These are phyloP conservation scores for Alternaria solani DNA, from an alignment of 2,329 filamentous ascomycete species.

Conservation along the genomic window DNA sequence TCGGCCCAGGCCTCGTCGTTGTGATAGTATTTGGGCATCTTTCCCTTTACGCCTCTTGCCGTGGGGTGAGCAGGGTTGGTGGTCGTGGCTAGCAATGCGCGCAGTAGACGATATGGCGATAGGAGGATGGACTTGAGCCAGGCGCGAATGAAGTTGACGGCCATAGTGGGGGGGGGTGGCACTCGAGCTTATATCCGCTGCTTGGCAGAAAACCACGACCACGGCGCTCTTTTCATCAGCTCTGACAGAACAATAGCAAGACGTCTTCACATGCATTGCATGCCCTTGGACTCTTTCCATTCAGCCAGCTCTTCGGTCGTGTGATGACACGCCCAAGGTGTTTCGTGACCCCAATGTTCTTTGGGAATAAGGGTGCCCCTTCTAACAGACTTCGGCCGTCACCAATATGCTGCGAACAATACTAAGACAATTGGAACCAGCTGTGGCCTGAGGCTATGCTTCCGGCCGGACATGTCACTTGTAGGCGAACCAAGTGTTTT, in stretches of 20 bases:
- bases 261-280: not conserved
- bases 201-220: constrained; percentile 21
- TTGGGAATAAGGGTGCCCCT: constrained; percentile 1
- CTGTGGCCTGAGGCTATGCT: not conserved
- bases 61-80: not conserved
- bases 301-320: not conserved
- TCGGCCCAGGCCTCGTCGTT: constrained; percentile 83
- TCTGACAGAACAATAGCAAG: constrained; percentile 29
- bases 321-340: not conserved
- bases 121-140: constrained; percentile 22
- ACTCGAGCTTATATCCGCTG: constrained; percentile 15
- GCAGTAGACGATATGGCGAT: constrained; percentile 22
- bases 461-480: not conserved
- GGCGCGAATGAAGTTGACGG: constrained; percentile 25
- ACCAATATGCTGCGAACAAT: constrained; percentile 10
- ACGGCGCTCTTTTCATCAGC: constrained; percentile 17
- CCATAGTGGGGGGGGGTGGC: constrained; percentile 22
- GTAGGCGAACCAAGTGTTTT: not conserved
- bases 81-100: constrained; percentile 10
- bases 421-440: not conserved
- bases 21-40: constrained; percentile 59
- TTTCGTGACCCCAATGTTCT: not conserved
- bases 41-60: constrained; percentile 13
- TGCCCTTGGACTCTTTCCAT: not conserved
- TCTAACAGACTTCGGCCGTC: not conserved